Evolutionary conservation across 192 early-diverging fungal genomes (phyloP).

Genomic region (Linnemannia elongata): DNA sequence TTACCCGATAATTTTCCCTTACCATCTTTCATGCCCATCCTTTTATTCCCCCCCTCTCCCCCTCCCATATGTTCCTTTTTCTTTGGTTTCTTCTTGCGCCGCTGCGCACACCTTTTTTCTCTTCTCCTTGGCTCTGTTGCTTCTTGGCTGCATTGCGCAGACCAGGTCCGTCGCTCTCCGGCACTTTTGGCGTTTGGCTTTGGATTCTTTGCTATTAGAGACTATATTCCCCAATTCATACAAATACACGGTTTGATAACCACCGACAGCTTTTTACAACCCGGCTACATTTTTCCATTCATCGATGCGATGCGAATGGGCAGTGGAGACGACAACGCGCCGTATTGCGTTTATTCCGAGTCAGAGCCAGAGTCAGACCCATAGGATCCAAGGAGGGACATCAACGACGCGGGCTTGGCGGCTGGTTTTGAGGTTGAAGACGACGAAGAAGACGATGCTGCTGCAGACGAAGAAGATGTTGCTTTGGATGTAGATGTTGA

Average conservation of each 20-base stretch:
- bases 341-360: background rate
- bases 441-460: background rate
- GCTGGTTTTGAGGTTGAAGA: background rate
- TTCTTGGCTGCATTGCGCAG: background rate
- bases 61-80: background rate
- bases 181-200: background rate
- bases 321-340: background rate
- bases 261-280: too few relatives aligned
- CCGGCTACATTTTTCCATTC: background rate
- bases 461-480: background rate
- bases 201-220: background rate
- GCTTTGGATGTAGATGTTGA: background rate
- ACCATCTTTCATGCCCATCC: background rate
- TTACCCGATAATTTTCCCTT: slow-evolving; percentile 29
- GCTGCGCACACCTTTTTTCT: background rate
- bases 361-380: slow-evolving; percentile 51
- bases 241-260: too few relatives aligned
- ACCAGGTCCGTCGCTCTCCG: background rate
- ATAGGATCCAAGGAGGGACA: slow-evolving; percentile 45
- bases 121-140: background rate
- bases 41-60: background rate
- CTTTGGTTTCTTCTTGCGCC: background rate
- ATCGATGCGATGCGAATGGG: background rate
- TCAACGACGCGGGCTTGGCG: slow-evolving; percentile 26
- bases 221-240: background rate